Evolutionary conservation across 139 green algal species (phyloP).

Genomic region (Picochlorum costavermella): DNA sequence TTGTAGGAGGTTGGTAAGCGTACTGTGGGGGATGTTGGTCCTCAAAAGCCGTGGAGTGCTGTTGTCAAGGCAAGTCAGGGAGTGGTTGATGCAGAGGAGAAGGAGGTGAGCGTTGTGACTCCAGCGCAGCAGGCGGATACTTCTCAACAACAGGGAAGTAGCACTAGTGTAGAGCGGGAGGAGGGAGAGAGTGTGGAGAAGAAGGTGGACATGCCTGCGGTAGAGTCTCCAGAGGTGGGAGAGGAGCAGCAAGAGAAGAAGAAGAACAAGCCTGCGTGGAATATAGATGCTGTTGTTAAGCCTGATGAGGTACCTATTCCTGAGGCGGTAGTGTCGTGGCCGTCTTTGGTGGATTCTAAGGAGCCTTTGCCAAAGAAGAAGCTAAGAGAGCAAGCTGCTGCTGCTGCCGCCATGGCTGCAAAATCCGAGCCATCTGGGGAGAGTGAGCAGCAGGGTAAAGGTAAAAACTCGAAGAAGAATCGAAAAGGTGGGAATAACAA

Average conservation of each 20-base stretch:
- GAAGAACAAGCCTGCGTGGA: conserved; percentile 57
- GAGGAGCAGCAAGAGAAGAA: background rate
- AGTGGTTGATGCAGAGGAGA: too few species aligned
- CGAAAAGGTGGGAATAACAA: too few species aligned
- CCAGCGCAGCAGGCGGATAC: too few species aligned
- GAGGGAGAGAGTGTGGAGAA: too few species aligned
- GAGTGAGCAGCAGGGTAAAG: background rate
- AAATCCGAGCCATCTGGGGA: background rate
- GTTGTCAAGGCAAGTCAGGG: too few species aligned
- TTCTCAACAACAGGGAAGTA: too few species aligned
- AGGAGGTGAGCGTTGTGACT: too few species aligned
- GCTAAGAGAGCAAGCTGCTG: conserved; percentile 16
- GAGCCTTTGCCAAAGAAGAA: conserved; percentile 58
- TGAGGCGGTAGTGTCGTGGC: conserved; percentile 39
- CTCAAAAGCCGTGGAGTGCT: too few species aligned
- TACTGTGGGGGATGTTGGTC: too few species aligned
- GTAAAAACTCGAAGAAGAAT: background rate
- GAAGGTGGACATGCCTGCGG: too few species aligned
- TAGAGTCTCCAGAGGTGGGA: background rate
- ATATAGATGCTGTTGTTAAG: conserved; percentile 34
- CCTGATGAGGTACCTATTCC: conserved; percentile 1
- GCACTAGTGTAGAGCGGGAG: too few species aligned
- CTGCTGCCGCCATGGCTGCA: background rate
- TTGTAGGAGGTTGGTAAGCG: too few species aligned
- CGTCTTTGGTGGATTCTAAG: conserved; percentile 69